phyloP scores from a whole-genome alignment of 768 basidiomycete genomes.

The Pleurotus djamor region DNA sequence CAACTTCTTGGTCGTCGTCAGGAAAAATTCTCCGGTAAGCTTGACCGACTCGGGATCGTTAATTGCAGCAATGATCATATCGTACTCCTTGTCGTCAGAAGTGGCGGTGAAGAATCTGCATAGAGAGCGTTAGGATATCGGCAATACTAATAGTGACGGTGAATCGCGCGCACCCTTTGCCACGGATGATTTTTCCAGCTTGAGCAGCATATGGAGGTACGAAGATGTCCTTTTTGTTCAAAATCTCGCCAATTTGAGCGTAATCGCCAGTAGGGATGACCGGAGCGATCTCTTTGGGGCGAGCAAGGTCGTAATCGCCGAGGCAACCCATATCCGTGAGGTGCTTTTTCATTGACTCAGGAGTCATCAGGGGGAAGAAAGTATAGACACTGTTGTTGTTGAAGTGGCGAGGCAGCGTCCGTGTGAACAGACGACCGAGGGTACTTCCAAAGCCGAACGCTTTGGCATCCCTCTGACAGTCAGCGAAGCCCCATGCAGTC shows the following conservation, averaged over 20 bases:
- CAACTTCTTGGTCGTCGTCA: slow-evolving; percentile 57
- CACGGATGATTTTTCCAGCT: slow-evolving; percentile 51
- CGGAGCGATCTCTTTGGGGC: slow-evolving; percentile 34
- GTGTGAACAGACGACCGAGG: slow-evolving; percentile 71
- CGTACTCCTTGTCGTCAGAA: slow-evolving; percentile 42
- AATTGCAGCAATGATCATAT: slow-evolving; percentile 46
- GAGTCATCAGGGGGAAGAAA: slow-evolving; percentile 89
- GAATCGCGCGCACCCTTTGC: slow-evolving; percentile 49
- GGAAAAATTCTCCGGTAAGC: slow-evolving; percentile 61
- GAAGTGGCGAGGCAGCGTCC: slow-evolving; percentile 70
- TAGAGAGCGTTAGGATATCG: background rate
- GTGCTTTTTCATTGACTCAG: slow-evolving; percentile 59
- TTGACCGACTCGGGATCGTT: slow-evolving; percentile 44
- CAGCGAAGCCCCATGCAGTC: slow-evolving; percentile 83
- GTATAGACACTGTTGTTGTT: slow-evolving; percentile 71
- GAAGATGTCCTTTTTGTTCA: slow-evolving; percentile 46
- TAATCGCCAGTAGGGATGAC: slow-evolving; percentile 41
- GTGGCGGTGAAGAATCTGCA: slow-evolving; percentile 63
- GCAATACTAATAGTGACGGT: background rate
- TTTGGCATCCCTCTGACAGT: slow-evolving; percentile 72
- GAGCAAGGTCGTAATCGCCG: slow-evolving; percentile 52
- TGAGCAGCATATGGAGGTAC: slow-evolving; percentile 44
- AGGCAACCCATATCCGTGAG: slow-evolving; percentile 53
- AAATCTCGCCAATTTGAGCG: slow-evolving; percentile 48
- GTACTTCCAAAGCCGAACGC: slow-evolving; percentile 78